phyloP scores from a whole-genome alignment of 1,284 basidiomycete genomes.

The Phylloboletellus chloephorus region DNA sequence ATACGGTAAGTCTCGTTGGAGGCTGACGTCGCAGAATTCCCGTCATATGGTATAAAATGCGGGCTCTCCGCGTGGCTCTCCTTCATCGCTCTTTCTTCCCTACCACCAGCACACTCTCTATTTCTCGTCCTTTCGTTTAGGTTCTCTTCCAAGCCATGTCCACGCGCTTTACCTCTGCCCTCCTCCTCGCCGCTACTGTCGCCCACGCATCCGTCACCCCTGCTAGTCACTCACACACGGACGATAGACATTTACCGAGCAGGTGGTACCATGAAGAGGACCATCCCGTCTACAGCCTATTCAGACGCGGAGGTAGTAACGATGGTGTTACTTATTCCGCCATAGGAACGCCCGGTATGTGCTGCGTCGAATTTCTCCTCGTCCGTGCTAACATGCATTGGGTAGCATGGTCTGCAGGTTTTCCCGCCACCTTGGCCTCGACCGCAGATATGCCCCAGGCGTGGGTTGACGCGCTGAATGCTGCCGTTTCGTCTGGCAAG shows the following conservation, averaged over 20 bases:
- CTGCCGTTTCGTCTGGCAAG: slow-evolving; percentile 59
- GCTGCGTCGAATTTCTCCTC: background rate
- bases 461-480: slow-evolving; percentile 66
- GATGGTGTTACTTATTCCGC: slow-evolving; percentile 46
- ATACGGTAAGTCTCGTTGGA: slow-evolving; percentile 11
- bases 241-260: slow-evolving; percentile 34
- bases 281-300: slow-evolving; percentile 56
- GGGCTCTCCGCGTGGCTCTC: background rate
- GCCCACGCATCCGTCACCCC: slow-evolving; percentile 28
- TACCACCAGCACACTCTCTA: slow-evolving; percentile 19
- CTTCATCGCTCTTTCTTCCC: slow-evolving; percentile 8
- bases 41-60: slow-evolving; percentile 27
- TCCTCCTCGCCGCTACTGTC: slow-evolving; percentile 35
- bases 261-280: slow-evolving; percentile 54
- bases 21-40: slow-evolving; percentile 24
- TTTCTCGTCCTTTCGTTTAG: slow-evolving; percentile 23
- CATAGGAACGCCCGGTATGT: slow-evolving; percentile 56
- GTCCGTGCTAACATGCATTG: slow-evolving; percentile 1
- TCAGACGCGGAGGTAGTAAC: slow-evolving; percentile 42
- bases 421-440: slow-evolving; percentile 44
- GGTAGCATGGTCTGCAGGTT: slow-evolving; percentile 56
- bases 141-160: slow-evolving; percentile 20
- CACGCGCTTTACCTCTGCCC: slow-evolving; percentile 31
- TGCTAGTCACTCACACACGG: slow-evolving; percentile 25
- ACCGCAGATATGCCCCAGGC: slow-evolving; percentile 44